These are phyloP conservation scores for Zygoascus bituminiphila DNA, from an alignment of 805 yeast genomes.

Conservation along the genomic window DNA sequence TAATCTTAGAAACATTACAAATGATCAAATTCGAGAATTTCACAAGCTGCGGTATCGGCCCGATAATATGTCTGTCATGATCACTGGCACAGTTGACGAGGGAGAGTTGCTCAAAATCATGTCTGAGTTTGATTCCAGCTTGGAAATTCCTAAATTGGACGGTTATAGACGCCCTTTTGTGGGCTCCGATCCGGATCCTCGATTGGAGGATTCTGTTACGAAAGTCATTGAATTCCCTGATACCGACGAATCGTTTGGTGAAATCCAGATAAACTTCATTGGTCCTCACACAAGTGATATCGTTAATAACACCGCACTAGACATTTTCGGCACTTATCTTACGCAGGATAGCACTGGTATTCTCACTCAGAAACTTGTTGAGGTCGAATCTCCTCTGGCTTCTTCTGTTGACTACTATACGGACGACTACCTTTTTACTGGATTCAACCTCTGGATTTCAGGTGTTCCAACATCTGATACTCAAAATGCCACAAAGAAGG, in stretches of 20 bases:
- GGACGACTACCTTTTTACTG: conserved; percentile 61
- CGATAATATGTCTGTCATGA: conserved; percentile 71
- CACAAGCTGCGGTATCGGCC: conserved; percentile 70
- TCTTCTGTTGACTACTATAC: conserved; percentile 61
- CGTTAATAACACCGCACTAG: conserved; percentile 56
- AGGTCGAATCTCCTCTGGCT: conserved; percentile 74
- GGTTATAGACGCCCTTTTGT: conserved; percentile 63
- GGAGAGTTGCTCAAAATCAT: conserved; percentile 55
- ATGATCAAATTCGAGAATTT: conserved; percentile 66
- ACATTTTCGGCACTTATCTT: conserved; percentile 62
- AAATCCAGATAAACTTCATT: conserved; percentile 64
- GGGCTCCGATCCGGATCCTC: conserved; percentile 44
- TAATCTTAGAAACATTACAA: conserved; percentile 64
- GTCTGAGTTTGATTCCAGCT: conserved; percentile 49
- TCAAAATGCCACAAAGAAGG: conserved; percentile 35
- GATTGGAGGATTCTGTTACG: conserved; percentile 34
- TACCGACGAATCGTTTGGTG: conserved; percentile 77
- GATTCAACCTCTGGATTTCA: conserved; percentile 45
- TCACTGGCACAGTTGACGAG: conserved; percentile 82
- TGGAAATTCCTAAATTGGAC: conserved; percentile 33
- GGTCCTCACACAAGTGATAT: conserved; percentile 59
- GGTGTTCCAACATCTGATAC: conserved; percentile 72
- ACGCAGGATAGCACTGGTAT: conserved; percentile 72
- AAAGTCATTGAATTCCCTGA: conserved; percentile 76
- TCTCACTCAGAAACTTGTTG: conserved; percentile 63